Evolutionary conservation across 225 moss, liverwort and hornwort genomes (phyloP), one percentile per base, ranked within the genome.

Genomic region (Climacium dendroides): DNA sequence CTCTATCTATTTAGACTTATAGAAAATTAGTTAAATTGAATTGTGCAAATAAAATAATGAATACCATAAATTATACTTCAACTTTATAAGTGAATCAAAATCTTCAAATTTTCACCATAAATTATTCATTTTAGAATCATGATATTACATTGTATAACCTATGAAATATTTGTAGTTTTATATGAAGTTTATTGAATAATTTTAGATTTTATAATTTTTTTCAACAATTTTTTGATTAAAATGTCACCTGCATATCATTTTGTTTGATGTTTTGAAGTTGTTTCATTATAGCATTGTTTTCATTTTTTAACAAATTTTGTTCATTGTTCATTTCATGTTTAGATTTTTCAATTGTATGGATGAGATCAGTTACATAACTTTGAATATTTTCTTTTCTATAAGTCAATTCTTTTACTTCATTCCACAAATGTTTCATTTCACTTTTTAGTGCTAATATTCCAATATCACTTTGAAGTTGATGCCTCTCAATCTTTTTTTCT

Each of bases 351-450:
- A 79, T 86, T 32, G 84, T 76, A 66, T 90, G 80, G 7, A 92
- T 87, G 19, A 93, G 84, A 79, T 89, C 60, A 4, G 87, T 82
- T 88, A 96, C 35, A 47, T 91, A 88, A 35, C 29, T 89, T 89
- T 94, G 94, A 77, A 94, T 89, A 8, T 94, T 94, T 84, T 95
- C 92, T 87, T 95, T 91, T 30, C 39, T 91, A 52, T 92, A 91
- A 8, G 94, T 86, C 50, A 94, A 87, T 10, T 85, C 94, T 81
- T 90, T 95, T 19, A 96, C 73, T 66, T 96, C 94, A 82, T 94
- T 88, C 96, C 94, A 96, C 28, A 98, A 90, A 43, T 90, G 89
- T 70, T 93, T 91, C 72, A 98, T 94, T 85, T 98, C 96, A 89
- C 93, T 94, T 90, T 94, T 94, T 7, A 98, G 6, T 82, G 95